Evolutionary conservation across 2,329 filamentous ascomycete species (phyloP).

Genomic region (Trichoderma koningii): DNA sequence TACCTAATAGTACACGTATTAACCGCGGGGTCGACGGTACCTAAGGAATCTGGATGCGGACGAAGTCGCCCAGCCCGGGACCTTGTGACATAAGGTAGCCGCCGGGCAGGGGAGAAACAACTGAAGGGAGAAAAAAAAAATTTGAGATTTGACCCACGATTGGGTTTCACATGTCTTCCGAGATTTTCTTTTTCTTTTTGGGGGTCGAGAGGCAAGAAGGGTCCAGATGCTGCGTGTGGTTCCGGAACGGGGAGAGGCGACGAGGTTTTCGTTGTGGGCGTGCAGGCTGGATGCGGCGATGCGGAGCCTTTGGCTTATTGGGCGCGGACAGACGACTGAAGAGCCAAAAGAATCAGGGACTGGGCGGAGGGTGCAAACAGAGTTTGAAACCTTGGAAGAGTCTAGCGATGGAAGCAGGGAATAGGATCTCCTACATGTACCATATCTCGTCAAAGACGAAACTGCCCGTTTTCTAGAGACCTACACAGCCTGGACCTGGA

Average conservation of each 20-base stretch:
- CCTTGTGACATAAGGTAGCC: slow-evolving; percentile 24
- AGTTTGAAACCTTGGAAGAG: too few species aligned
- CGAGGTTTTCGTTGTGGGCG: slow-evolving; percentile 1
- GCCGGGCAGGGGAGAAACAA: not conserved
- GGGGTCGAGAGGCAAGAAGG: slow-evolving; percentile 1
- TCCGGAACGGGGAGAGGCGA: slow-evolving; percentile 7
- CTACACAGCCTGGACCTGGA: not conserved
- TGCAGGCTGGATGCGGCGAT: slow-evolving; percentile 22
- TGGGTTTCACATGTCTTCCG: slow-evolving; percentile 23
- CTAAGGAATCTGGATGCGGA: slow-evolving; percentile 3
- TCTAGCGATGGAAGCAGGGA: too few species aligned
- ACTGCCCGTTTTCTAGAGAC: too few species aligned
- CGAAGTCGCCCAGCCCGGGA: slow-evolving; percentile 3
- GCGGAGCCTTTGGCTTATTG: slow-evolving; percentile 13
- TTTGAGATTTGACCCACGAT: slow-evolving; percentile 7
- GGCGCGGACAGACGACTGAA: slow-evolving; percentile 7
- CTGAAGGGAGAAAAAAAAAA: too few species aligned
- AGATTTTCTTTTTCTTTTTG: not conserved
- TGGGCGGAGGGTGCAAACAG: too few species aligned
- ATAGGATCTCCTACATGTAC: too few species aligned
- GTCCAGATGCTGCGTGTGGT: slow-evolving; percentile 1
- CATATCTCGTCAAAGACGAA: too few species aligned
- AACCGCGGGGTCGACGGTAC: slow-evolving; percentile 8
- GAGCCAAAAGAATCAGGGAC: too few species aligned
- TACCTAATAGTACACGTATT: too few species aligned